phyloP scores from a whole-genome alignment of 2,329 filamentous ascomycete genomes.

The Cladosporium sp. region DNA sequence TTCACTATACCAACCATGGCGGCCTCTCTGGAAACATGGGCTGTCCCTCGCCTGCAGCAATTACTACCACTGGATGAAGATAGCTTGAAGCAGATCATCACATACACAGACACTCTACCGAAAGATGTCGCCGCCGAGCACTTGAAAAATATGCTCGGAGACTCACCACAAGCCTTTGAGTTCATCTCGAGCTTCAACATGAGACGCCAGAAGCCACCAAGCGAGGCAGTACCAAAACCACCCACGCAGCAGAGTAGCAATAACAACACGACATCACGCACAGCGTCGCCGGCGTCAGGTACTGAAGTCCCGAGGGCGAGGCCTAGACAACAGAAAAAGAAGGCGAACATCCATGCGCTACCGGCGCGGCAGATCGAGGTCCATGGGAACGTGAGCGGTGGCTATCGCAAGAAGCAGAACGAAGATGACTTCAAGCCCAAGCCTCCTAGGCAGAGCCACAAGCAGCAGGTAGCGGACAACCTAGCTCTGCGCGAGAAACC shows the following conservation, averaged over 20 bases:
- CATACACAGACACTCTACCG: slow-evolving; percentile 72
- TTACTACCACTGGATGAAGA: slow-evolving; percentile 81
- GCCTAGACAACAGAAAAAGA: slow-evolving; percentile 39
- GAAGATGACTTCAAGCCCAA: slow-evolving; percentile 71
- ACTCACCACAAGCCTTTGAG: slow-evolving; percentile 68
- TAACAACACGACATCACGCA: slow-evolving; percentile 13
- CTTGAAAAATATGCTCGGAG: slow-evolving; percentile 81
- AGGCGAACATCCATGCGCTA: slow-evolving; percentile 31
- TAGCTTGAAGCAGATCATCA: slow-evolving; percentile 76
- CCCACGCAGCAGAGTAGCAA: not conserved
- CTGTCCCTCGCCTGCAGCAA: slow-evolving; percentile 66
- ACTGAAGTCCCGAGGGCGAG: slow-evolving; percentile 23
- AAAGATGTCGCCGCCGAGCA: slow-evolving; percentile 76
- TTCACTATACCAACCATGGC: slow-evolving; percentile 17
- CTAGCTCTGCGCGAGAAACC: slow-evolving; percentile 48
- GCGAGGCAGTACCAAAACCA: slow-evolving; percentile 16
- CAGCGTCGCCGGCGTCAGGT: slow-evolving; percentile 18
- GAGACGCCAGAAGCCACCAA: slow-evolving; percentile 42
- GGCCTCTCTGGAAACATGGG: slow-evolving; percentile 43
- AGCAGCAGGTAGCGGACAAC: slow-evolving; percentile 38
- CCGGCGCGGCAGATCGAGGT: slow-evolving; percentile 49
- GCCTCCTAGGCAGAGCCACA: slow-evolving; percentile 35
- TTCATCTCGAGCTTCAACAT: slow-evolving; percentile 74
- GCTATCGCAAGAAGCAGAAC: slow-evolving; percentile 70
- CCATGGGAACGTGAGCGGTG: slow-evolving; percentile 60